Evolutionary conservation across 1,139 yeast genomes (phyloP), one percentile per base, ranked within the genome.

Genomic region (Blastobotrys arbuscula): DNA sequence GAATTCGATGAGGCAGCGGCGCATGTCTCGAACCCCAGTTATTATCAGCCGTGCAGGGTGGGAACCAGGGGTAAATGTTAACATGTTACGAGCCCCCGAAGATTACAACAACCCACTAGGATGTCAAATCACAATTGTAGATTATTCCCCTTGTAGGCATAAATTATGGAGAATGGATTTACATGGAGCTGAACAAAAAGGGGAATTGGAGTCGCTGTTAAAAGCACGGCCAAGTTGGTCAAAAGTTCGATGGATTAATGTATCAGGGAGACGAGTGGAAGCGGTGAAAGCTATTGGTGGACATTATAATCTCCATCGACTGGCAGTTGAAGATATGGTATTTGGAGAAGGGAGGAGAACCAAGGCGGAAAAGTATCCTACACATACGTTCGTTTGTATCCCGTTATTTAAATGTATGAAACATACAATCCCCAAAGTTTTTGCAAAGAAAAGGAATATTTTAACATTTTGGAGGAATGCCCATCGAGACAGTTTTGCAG

Each of bases 21-120:
- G 31, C 10, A 7, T 37, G 12, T 5, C 24, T 36, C 19, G 34
- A 40, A 19, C 39, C 3, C 36, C 37, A 36, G 13, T 3, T 21
- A 3, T 36, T 8, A 5, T 19, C n/a, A 52, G 56, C 31, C 56
- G 56, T 24, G 72, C 76, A 7, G 74, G 71, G 18, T 74, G 78
- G 77, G 82, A 78, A 55, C 82, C 82, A 0, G 82, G 82, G 15
- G 70, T 77, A 21, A 75, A 77, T 56, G 66, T 76, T 30, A 59
- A 70, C 5, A 75, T 1, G 76, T 78, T 1, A 8, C 23, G 13
- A 8, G 38, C 39, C 2, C 42, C 45, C 6, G 38, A 36, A 12
- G 41, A 42, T 18, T 46, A 28, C 30, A 28, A 46, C 26, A 67
- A 69, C 16, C 69, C 79, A 0, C 67, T 71, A 5, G 79, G 79